Evolutionary conservation across 129 eudicot genomes (phyloP), one percentile per base, ranked within the genome.

Genomic region (Helianthus annuus): DNA sequence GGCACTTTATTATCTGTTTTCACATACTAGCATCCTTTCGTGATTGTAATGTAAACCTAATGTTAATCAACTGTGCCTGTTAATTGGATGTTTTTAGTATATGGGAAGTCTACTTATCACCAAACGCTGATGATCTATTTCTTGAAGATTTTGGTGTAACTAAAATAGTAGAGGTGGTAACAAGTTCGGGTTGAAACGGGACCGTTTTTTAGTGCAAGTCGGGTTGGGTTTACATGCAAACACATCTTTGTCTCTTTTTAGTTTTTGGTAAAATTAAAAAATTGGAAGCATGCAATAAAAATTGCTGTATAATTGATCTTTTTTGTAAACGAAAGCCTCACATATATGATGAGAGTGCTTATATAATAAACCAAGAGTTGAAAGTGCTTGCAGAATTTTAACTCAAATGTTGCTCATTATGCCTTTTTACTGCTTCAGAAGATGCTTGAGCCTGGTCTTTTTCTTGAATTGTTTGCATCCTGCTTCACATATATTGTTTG

Each of bases 21-120:
- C 16, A 57, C 68, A 40, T 19, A 61, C 40, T 53, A 60, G 45
- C 19, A 9, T 77, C 68, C 17, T 51, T 53, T 66, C n/a, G 48
- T 39, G 64, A 60, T 73, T 27, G 36, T 60, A 40, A 71, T 27
- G 36, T 60, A 40, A 71, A 71, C 56, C 3, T 29, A 27, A 32
- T 46, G 59, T 62, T 71, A 57, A 71, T 42, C 77, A 10, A 61
- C 22, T 34, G 22, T 69, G 62, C 73, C 4, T 64, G 48, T 64
- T 64, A 10, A 16, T 64, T 10, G 22, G 11, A 29, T 24, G 7
- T 36, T 12, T 36, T 60, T 27, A 1, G 16, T 40, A 16, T 51
- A 13, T 51, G 56, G 56, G 19, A 51, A 51, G 56, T 51, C 22
- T 51, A 51, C 17, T 51, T 51, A 51, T 17, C 56, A 51, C 15